Evolutionary conservation across 2,329 filamentous ascomycete species (phyloP), one percentile per base, ranked within the genome.

Genomic region (Tolypocladium cylindrosporum): DNA sequence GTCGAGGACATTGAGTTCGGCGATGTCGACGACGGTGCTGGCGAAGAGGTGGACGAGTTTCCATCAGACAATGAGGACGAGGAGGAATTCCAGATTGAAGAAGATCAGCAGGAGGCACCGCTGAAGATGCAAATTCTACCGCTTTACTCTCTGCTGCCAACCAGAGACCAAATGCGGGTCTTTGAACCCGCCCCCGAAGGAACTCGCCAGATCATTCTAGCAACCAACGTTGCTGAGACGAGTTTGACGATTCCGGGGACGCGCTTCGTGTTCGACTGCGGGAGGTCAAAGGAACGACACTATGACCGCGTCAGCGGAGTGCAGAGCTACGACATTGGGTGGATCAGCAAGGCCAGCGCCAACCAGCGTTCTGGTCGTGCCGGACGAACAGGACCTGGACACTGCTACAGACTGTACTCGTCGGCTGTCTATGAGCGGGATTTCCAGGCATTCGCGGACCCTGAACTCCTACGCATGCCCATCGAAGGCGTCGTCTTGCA

Each of bases 331-430:
- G 89, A 96, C 66, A 84, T 99, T 56, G 88, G 89, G 45, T 99
- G 93, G 91, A 95, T 97, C 69, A 97, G 92, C 76, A 97, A 99
- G 75, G 94, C 94, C 36, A 96, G 91, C 70, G 93, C 94, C 9
- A 89, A 87, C 63, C 94, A 99, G 73, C 84, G 94, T 70, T 86
- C 91, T 59, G 94, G 94, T 74, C 90, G 94, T 80, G 94, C 94
- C 58, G 94, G 95, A 62, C 87, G 94, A 79, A 99, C 93, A 4
- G 93, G 91, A 0, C 92, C 94, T 1, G 94, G 94, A 9, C 95
- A 99, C 73, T 97, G 93, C 73, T 99, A 97, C 75, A 80, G 91
- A 58, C 75, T 99, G 5, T 99, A 96, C 73, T 97, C 92, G 0
- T 96, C 91, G 14, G 94, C 94, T 0, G 88, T 99, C 0, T 99